Base-by-base conservation (phyloP, 768 basidiomycete species). In the Sistotremastrum suecicum region DNA sequence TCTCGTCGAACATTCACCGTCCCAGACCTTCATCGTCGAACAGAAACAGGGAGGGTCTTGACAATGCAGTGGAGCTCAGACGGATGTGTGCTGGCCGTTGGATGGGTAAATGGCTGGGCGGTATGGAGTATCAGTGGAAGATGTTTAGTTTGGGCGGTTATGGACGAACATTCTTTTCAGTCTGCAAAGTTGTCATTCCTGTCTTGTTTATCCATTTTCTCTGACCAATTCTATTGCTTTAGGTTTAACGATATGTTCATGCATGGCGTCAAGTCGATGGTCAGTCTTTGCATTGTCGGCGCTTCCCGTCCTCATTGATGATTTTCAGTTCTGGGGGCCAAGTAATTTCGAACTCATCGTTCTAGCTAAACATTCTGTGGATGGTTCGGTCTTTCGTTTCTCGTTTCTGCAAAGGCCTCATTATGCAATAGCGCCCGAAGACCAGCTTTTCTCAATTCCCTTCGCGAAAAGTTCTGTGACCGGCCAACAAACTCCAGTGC, bases 401-500 rank as follows among this genome's bases (percentile, higher is more conserved):
- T 42, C 10, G 31, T 8, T n/a, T 39, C 6, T 44, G 29, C n/a
- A 28, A 35, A 36, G 30, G 28, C 46, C 28, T 48, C 46, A 52
- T 50, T 41, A 44, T 44, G 34, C 41, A 48, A 48, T 50, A 84
- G 82, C 65, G 53, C 53, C 61, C 41, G 74, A 79, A 45, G 79
- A 76, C 7, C 85, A 92, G 57, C 60, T 95, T 5, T 92, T 88
- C 58, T 68, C 78, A 8, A 68, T 97, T 12, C 88, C 94, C 3
- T 95, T 98, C 58, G 91, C 90, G 5, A 95, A 94, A 66, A 94
- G 89, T 57, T 88, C 91, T 2, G 83, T 87, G 3, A 86, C 90
- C 9, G 80, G 80, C 5, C 88, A 94, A 57, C 87, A 92, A 55
- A 80, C 86, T 35, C 94, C 92, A 5, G 91, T 90, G 56, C 50